phyloP scores from a whole-genome alignment of 768 basidiomycete species.

The Termitomyces sp. region DNA sequence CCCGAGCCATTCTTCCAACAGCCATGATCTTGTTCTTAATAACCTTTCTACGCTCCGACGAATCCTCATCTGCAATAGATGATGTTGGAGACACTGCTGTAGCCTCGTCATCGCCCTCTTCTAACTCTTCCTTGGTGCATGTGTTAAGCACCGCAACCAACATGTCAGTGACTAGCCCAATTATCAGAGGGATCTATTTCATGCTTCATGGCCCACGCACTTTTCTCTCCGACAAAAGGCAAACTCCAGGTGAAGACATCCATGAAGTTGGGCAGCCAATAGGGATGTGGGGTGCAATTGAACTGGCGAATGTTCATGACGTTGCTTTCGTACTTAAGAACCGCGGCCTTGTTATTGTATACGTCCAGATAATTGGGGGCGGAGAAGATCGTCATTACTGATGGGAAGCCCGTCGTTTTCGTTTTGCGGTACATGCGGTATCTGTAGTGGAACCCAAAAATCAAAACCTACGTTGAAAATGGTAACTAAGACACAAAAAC shows the following conservation, averaged over 20 bases:
- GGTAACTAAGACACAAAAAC: conserved; percentile 23
- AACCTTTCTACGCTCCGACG: conserved; percentile 72
- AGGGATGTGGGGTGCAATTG: conserved; percentile 92
- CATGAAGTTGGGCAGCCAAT: conserved; percentile 99
- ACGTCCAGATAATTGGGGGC: conserved; percentile 98
- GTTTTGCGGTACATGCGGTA: conserved; percentile 99
- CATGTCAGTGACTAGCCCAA: conserved; percentile 87
- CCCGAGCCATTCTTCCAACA: conserved; percentile 92
- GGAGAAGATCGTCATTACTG: conserved; percentile 99
- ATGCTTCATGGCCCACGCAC: conserved; percentile 35
- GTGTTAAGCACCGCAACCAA: conserved; percentile 93
- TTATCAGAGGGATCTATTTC: background rate
- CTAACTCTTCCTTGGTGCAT: conserved; percentile 94
- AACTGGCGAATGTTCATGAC: conserved; percentile 99
- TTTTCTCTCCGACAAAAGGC: conserved; percentile 98
- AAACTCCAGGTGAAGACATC: conserved; percentile 99
- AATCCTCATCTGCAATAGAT: conserved; percentile 45
- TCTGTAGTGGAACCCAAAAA: conserved; percentile 28
- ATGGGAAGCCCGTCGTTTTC: conserved; percentile 95
- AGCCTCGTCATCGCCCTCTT: conserved; percentile 67
- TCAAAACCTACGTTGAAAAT: background rate
- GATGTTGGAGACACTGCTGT: conserved; percentile 32
- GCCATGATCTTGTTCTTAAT: conserved; percentile 99
- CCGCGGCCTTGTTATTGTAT: conserved; percentile 98
- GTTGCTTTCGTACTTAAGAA: conserved; percentile 98